Percentiles rank a stretch among this genome's conserved stretches.
Evolutionary conservation across 2,329 filamentous ascomycete species (phyloP).

Genomic region (Venturia nashicola): DNA sequence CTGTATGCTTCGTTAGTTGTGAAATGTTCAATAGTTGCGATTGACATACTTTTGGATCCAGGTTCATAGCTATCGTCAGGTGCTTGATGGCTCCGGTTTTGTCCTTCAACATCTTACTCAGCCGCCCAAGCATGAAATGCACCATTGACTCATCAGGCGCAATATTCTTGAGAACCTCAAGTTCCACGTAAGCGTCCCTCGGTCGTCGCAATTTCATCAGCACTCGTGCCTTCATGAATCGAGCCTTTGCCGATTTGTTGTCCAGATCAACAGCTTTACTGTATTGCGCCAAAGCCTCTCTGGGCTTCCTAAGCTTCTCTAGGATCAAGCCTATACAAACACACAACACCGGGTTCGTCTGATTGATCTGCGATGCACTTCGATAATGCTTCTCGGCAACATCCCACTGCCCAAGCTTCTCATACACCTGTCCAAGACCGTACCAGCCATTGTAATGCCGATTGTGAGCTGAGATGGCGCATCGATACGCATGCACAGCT

Average conservation of each 20-base stretch:
- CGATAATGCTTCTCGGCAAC: conserved; percentile 87
- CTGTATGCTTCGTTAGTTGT: conserved; percentile 33
- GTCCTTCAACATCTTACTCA: conserved; percentile 47
- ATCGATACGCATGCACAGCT: conserved; percentile 74
- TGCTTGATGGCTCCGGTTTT: conserved; percentile 73
- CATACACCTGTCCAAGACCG: conserved; percentile 68
- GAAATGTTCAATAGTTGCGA: background rate
- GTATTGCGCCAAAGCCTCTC: conserved; percentile 69
- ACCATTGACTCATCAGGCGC: conserved; percentile 93
- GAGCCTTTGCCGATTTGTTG: conserved; percentile 67
- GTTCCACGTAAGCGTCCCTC: conserved; percentile 63
- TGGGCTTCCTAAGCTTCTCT: conserved; percentile 73
- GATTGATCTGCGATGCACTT: conserved; percentile 78
- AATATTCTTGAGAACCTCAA: conserved; percentile 79
- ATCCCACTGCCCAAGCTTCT: conserved; percentile 81
- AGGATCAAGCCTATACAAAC: conserved; percentile 77
- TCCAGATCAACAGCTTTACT: conserved; percentile 70
- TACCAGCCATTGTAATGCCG: conserved; percentile 99
- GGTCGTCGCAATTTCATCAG: conserved; percentile 63
- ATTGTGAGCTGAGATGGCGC: conserved; percentile 72
- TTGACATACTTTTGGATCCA: conserved; percentile 76
- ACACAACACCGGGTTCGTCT: conserved; percentile 82
- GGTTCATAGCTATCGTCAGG: conserved; percentile 86
- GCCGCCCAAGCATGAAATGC: conserved; percentile 82
- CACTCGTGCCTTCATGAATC: conserved; percentile 86